Evolutionary conservation across 768 basidiomycete genomes (phyloP).

Genomic region (Boletus reticuloceps): DNA sequence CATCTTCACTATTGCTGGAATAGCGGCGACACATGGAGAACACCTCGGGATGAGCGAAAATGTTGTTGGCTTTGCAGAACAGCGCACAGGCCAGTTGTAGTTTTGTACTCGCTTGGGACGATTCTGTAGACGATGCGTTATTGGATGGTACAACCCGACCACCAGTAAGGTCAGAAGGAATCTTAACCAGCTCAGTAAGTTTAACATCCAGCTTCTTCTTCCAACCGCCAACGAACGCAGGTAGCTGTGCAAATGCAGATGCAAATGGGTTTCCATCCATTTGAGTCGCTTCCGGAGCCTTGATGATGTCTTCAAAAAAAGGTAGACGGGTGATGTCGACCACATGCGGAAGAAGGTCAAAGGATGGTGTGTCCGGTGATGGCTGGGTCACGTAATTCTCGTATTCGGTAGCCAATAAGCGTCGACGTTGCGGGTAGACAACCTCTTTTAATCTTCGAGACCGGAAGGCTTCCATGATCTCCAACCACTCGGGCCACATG

Average conservation of each 20-base stretch:
- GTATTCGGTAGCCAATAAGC: constrained; percentile 5
- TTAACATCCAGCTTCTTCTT: constrained; percentile 2
- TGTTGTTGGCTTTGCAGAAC: neutral
- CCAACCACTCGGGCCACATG: constrained; percentile 1
- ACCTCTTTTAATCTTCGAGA: neutral
- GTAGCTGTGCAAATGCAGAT: constrained; percentile 13
- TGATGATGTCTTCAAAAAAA: constrained; percentile 9
- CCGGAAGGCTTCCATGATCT: constrained; percentile 2
- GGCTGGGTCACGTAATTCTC: constrained; percentile 6
- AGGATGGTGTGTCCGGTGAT: neutral
- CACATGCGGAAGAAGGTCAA: constrained; percentile 14
- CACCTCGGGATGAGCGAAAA: neutral
- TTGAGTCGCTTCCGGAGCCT: neutral
- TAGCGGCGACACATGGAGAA: neutral
- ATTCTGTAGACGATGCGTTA: no score
- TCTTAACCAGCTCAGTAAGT: constrained; percentile 4
- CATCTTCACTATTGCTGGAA: neutral
- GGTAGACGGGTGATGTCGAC: constrained; percentile 10
- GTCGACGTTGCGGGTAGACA: constrained; percentile 4
- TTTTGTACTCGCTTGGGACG: neutral
- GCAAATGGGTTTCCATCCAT: neutral
- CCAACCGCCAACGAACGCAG: constrained; percentile 7
- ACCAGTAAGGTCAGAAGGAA: neutral
- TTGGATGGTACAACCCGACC: neutral
- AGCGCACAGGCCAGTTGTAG: constrained; percentile 11